Base-by-base conservation (phyloP, 2,329 filamentous ascomycete species). In the Fusarium sp. region DNA sequence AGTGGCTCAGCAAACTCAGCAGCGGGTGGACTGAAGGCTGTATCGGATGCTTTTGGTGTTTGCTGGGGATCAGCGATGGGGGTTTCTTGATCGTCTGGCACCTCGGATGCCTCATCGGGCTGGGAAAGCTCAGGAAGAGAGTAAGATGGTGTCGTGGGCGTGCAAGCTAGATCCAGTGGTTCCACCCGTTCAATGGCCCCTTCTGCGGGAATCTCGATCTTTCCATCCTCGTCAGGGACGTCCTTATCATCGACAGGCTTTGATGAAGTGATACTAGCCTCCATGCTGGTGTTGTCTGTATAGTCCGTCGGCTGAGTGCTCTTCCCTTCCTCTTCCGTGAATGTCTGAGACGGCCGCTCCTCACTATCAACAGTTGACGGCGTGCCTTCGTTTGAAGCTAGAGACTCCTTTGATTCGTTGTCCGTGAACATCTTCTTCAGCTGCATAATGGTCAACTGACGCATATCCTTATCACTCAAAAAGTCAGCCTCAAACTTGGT, bases 391-490 rank as follows among this genome's bases (percentile, higher is more conserved):
- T 87, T 87, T 9, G 90, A 88, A 7, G 85, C 84, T 17, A 94
- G 81, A 1, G 92, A 91, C 58, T 93, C 90, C 60, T 91, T 90
- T 4, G 93, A 94, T 66, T 94, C 93, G 72, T 94, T 91, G 76
- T 98, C 94, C 10, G 95, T 88, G 75, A 99, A 99, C 77, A 99
- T 92, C 77, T 96, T 97, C 76, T 92, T 95, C 58, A 99, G 83
- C 76, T 99, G 96, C 64, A 97, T 85, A 59, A 95, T 93, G 14
- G 96, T 97, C 63, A 99, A 83, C 73, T 96, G 90, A 65, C 94
- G 88, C 74, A 99, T 97, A 80, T 99, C 96, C 75, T 97, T 98
- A 77, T 99, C 96, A 0, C 95, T 95, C 72, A 99, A 91, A 80
- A 95, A 99, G 72, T 97, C 92, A 41, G 90, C 88, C 76, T 99